Evolutionary conservation across 176 grass and related monocot genomes (phyloP), one percentile per base, ranked within the genome.

Genomic region (Oryza rufipogon): DNA sequence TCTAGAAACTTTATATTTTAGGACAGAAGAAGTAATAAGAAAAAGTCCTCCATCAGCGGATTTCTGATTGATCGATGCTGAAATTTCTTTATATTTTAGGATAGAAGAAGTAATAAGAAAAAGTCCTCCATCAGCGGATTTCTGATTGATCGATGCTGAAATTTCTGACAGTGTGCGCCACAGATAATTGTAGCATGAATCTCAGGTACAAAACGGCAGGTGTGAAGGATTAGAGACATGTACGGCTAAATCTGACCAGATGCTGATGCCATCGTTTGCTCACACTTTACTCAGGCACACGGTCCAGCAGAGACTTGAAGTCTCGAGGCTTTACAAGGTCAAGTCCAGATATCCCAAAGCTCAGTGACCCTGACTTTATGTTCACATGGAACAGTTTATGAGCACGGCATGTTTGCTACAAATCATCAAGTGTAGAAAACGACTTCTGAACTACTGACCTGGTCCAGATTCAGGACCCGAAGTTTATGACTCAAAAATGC

Each of bases 271-370:
- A 83, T 48, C 48, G 11, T 76, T 14, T 70, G 52, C 52, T 70
- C 85, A 38, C 75, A 14, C 15, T 48, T 84, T 72, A 38, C 77
- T 38, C 15, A 41, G 28, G 6, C 70, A 32, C 71, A 11, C 47
- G 68, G 28, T 64, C 15, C 67, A 45, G 49, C 67, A 56, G 72
- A 56, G 77, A 63, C 28, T 83, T 71, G 11, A 79, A 68, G 80
- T 90, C 89, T 80, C 9, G 61, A 80, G 14, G 22, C 7, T 42
- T 79, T 66, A 72, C 32, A 80, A 65, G 76, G 70, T 91, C 85
- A 87, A 80, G 76, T 15, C 69, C 69, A 68, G 69, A 64, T 64
- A 80, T 51, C 13, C 73, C 68, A 68, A 48, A 81, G 45, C 66
- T 47, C 73, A 56, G 26, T 28, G 70, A 7, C 25, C 52, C 71